A percentile compares a stretch with the other conserved stretches of the same genome.
Conservation (phyloP, 1,139 yeast genomes). For the Yarrowia galli region DNA sequence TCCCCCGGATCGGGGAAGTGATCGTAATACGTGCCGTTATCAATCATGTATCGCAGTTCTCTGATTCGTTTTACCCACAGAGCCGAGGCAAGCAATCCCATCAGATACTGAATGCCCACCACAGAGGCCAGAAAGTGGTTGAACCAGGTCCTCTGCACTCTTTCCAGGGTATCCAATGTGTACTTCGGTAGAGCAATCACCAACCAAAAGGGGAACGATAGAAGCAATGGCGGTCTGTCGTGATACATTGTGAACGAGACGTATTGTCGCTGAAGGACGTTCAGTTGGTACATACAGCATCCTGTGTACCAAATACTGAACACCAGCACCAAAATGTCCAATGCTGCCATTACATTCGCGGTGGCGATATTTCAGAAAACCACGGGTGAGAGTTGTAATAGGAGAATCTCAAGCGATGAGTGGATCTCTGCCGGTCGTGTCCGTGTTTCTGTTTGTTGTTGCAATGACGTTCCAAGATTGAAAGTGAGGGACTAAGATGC, state of each 20-base stretch:
- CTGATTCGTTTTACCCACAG: slow-evolving; percentile 10
- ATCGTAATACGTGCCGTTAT: slow-evolving; percentile 21
- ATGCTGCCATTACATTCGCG: slow-evolving; percentile 29
- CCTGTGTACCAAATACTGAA: slow-evolving; percentile 34
- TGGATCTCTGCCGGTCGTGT: background rate
- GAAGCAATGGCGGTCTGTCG: slow-evolving; percentile 21
- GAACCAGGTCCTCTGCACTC: slow-evolving; percentile 12
- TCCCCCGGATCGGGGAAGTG: slow-evolving; percentile 20
- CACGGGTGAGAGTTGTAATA: background rate
- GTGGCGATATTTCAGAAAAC: background rate
- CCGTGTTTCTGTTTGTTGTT: background rate
- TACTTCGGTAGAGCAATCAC: slow-evolving; percentile 28
- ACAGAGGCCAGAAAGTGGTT: slow-evolving; percentile 19
- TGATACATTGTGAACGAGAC: slow-evolving; percentile 31
- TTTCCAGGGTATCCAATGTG: slow-evolving; percentile 3
- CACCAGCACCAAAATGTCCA: slow-evolving; percentile 19
- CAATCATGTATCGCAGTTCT: slow-evolving; percentile 20
- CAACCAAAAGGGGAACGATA: slow-evolving; percentile 24
- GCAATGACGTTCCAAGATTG: background rate
- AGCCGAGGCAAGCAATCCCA: slow-evolving; percentile 20
- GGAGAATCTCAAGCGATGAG: background rate
- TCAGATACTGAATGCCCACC: slow-evolving; percentile 24
- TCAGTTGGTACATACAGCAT: slow-evolving; percentile 30
- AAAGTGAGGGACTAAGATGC: slow-evolving; percentile 4
- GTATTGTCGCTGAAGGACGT: slow-evolving; percentile 28